Percentiles rank a stretch among this genome's conserved stretches.
Evolutionary conservation across 805 yeast genomes (phyloP).

Genomic region (Allodekkera sacchari): DNA sequence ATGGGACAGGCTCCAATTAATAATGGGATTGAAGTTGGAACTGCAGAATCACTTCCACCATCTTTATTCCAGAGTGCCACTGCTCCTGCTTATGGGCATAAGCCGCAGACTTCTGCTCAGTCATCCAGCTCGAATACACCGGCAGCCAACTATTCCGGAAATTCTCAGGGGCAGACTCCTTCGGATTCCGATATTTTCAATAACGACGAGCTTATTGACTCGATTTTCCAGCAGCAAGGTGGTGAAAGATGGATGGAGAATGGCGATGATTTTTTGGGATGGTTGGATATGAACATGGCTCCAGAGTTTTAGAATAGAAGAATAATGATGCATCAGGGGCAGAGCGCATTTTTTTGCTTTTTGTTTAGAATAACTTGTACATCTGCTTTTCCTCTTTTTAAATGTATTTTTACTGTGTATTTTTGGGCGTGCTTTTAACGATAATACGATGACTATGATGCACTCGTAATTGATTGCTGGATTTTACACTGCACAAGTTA

Average conservation of each 20-base stretch:
- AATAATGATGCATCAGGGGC: too few relatives aligned
- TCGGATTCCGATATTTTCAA: constrained; percentile 16
- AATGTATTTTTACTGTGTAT: too few relatives aligned
- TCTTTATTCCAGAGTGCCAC: too few relatives aligned
- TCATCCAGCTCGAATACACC: constrained; percentile 5
- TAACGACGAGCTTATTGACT: constrained; percentile 30
- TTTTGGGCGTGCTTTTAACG: too few relatives aligned
- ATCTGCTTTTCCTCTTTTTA: too few relatives aligned
- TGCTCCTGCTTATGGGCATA: too few relatives aligned
- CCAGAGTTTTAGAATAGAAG: constrained; percentile 46
- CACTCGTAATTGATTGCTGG: too few relatives aligned
- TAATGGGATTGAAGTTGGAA: constrained; percentile 2
- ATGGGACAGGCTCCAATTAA: constrained; percentile 7
- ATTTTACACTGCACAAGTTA: too few relatives aligned
- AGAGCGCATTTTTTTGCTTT: too few relatives aligned
- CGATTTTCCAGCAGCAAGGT: constrained; percentile 72
- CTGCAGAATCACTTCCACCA: constrained; percentile 20
- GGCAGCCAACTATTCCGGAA: constrained; percentile 1
- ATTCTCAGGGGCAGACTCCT: constrained; percentile 11
- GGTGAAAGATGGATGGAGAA: constrained; percentile 82
- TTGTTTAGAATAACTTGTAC: too few relatives aligned
- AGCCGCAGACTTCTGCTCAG: constrained; percentile 8
- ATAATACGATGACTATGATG: too few relatives aligned
- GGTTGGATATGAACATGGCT: constrained; percentile 81
- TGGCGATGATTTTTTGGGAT: constrained; percentile 82